Conservation (phyloP, 495 filamentous ascomycete species). For the Saxophila tyrrhenica region DNA sequence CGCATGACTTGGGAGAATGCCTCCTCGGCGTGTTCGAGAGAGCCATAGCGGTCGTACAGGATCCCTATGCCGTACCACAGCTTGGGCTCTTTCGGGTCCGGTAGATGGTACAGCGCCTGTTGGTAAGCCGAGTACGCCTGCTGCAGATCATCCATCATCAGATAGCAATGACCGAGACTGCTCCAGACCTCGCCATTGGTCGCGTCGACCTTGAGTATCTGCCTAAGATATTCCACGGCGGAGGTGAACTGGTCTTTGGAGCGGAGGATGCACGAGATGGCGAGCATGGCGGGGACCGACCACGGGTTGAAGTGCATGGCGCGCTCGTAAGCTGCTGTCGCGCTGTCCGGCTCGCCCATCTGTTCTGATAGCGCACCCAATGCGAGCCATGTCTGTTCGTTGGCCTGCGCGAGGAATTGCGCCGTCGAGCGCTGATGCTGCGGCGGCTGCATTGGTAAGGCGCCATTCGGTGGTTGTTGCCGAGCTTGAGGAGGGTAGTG, state of each 20-base stretch:
- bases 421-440: slow-evolving; percentile 44
- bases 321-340: slow-evolving; percentile 76
- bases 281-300: slow-evolving; percentile 88
- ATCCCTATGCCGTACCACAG: slow-evolving; percentile 99
- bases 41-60: slow-evolving; percentile 92
- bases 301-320: slow-evolving; percentile 78
- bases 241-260: slow-evolving; percentile 89
- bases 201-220: slow-evolving; percentile 78
- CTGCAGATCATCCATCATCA: slow-evolving; percentile 99
- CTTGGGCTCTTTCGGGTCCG: slow-evolving; percentile 96
- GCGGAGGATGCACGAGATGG: slow-evolving; percentile 80
- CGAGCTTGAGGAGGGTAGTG: slow-evolving; percentile 14
- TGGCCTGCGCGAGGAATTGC: slow-evolving; percentile 53
- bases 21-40: slow-evolving; percentile 94
- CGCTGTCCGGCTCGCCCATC: slow-evolving; percentile 79
- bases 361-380: slow-evolving; percentile 80
- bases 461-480: slow-evolving; percentile 9
- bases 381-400: slow-evolving; percentile 86
- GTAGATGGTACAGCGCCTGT: slow-evolving; percentile 82
- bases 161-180: slow-evolving; percentile 84
- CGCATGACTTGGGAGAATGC: slow-evolving; percentile 98
- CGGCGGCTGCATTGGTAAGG: slow-evolving; percentile 25
- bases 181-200: slow-evolving; percentile 95
- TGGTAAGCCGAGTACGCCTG: slow-evolving; percentile 98
- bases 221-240: slow-evolving; percentile 85